Evolutionary conservation across 495 filamentous ascomycete species (phyloP).

Genomic region (Aspergillus bridgeri): DNA sequence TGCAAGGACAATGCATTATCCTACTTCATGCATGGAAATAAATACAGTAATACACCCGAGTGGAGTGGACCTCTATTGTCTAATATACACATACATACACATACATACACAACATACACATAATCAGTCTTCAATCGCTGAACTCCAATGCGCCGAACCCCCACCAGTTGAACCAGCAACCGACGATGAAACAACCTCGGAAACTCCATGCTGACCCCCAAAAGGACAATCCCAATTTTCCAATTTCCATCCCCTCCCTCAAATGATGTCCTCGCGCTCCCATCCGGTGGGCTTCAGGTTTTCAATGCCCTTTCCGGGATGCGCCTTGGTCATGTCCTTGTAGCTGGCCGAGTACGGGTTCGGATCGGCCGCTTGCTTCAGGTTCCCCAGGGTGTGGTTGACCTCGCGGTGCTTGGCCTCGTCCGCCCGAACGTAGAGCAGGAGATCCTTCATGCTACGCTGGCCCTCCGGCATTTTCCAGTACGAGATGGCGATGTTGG

Average conservation of each 20-base stretch:
- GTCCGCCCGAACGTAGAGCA: conserved; percentile 87
- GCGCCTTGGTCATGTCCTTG: conserved; percentile 57
- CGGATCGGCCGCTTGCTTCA: conserved; percentile 77
- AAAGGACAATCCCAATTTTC: background rate
- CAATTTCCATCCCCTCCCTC: conserved; percentile 14
- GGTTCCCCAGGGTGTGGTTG: conserved; percentile 88
- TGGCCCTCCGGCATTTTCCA: conserved; percentile 89
- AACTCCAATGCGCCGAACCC: background rate
- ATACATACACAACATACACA: conserved; percentile 5
- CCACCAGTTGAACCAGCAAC: background rate
- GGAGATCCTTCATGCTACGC: conserved; percentile 77
- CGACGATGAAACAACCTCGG: background rate
- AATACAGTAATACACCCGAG: too few species aligned
- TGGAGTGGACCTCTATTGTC: background rate
- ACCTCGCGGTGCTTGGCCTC: conserved; percentile 97
- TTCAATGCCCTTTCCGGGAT: conserved; percentile 68
- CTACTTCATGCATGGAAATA: too few species aligned
- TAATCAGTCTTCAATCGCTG: too few species aligned
- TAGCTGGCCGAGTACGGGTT: conserved; percentile 86
- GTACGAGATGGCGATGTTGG: conserved; percentile 84
- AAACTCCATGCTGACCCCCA: background rate
- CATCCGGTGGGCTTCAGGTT: conserved; percentile 68
- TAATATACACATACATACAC: background rate
- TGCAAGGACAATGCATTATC: background rate
- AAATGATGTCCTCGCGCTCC: conserved; percentile 80